These are phyloP conservation scores for Kwoniella heveanensis DNA, from an alignment of 768 basidiomycete species.

Conservation along the genomic window DNA sequence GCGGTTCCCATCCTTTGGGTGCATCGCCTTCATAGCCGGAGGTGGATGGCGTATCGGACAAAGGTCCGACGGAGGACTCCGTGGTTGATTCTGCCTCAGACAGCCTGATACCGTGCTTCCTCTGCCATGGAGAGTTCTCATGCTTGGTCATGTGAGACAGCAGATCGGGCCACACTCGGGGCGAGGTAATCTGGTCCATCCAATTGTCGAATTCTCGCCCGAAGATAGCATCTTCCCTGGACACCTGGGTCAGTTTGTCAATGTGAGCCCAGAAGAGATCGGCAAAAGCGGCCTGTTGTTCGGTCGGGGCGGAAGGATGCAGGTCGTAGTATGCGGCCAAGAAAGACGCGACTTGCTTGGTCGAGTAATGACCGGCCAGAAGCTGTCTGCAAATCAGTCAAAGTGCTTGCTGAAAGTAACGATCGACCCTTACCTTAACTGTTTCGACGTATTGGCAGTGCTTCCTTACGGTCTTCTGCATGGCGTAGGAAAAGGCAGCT, in stretches of 20 bases:
- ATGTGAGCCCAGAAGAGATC: neutral
- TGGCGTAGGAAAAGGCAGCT: neutral
- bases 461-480: neutral
- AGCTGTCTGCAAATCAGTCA: neutral
- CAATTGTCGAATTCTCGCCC: neutral
- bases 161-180: neutral
- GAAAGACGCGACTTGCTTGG: neutral
- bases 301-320: neutral
- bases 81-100: neutral
- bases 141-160: neutral
- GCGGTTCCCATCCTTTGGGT: neutral
- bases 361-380: neutral
- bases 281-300: neutral
- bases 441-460: neutral
- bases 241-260: neutral
- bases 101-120: neutral
- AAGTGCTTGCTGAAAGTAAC: neutral
- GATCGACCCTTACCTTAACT: neutral
- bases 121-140: neutral
- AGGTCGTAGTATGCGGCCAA: neutral
- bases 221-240: neutral
- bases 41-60: neutral
- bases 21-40: neutral
- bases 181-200: neutral
- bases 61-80: neutral